These are phyloP conservation scores for Plasmodium malariae DNA, from an alignment of 169 alveolate species.

Conservation along the genomic window DNA sequence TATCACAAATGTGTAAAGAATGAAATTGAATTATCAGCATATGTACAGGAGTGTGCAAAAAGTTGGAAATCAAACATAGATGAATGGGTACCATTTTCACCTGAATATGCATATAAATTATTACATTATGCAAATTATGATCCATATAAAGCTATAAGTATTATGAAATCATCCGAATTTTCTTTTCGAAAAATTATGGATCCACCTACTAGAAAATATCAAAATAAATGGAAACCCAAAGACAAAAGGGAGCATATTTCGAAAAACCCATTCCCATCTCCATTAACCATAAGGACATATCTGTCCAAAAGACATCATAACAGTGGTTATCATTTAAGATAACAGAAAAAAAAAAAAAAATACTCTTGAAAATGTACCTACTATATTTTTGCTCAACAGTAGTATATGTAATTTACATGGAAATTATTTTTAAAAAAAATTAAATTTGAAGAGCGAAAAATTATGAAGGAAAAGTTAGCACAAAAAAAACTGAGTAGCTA, in stretches of 20 bases:
- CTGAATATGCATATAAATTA: constrained; percentile 91
- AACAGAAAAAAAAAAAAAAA: neutral
- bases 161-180: constrained; percentile 79
- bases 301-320: constrained; percentile 81
- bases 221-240: constrained; percentile 92
- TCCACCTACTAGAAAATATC: constrained; percentile 90
- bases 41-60: constrained; percentile 88
- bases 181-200: constrained; percentile 84
- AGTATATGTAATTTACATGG: too few species aligned
- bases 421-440: too few species aligned
- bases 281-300: constrained; percentile 84
- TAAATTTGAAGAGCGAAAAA: too few species aligned
- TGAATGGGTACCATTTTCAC: constrained; percentile 92
- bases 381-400: too few species aligned
- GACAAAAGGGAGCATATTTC: constrained; percentile 89
- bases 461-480: too few species aligned
- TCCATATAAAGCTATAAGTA: constrained; percentile 89
- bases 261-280: constrained; percentile 86
- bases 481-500: too few species aligned
- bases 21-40: constrained; percentile 84
- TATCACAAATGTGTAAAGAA: constrained; percentile 71
- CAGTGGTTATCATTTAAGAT: constrained; percentile 72
- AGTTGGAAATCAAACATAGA: constrained; percentile 88
- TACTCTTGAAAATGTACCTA: neutral
- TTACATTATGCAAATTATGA: constrained; percentile 91